phyloP scores from a whole-genome alignment of 108 stramenopile genomes.

The Schizochytrium sp. region DNA sequence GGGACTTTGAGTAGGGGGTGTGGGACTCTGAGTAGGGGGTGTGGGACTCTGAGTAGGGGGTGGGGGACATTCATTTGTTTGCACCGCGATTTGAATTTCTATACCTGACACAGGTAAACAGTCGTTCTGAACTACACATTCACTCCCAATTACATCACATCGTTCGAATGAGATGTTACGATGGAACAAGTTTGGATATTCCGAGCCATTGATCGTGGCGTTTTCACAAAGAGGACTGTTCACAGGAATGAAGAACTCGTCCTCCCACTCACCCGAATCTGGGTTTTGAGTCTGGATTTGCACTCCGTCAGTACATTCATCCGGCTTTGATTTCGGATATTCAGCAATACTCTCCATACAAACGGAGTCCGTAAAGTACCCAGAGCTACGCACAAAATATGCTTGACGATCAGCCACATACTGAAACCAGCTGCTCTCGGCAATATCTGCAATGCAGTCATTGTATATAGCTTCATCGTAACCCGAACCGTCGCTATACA shows the following conservation, averaged over 20 bases:
- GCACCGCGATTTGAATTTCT: too few relatives aligned
- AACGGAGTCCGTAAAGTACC: not conserved
- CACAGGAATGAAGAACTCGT: slow-evolving; percentile 33
- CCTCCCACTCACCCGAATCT: not conserved
- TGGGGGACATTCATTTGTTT: not conserved
- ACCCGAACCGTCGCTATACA: not conserved
- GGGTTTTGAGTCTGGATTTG: not conserved
- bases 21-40: too few relatives aligned
- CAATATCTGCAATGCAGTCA: not conserved
- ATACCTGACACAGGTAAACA: not conserved
- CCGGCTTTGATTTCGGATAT: not conserved
- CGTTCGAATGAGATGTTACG: not conserved
- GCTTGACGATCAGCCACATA: not conserved
- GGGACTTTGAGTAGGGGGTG: too few relatives aligned
- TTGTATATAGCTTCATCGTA: not conserved
- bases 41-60: slow-evolving; percentile 1
- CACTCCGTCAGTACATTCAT: not conserved
- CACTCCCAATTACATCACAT: not conserved
- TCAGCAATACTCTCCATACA: not conserved
- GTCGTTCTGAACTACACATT: not conserved
- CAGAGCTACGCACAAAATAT: not conserved
- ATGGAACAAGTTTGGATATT: slow-evolving; percentile 10
- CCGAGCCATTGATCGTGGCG: not conserved
- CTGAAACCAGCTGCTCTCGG: not conserved
- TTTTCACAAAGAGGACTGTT: not conserved